Evolutionary conservation across 768 basidiomycete species (phyloP), one percentile per base, ranked within the genome.

Genomic region (Boletus edulis): DNA sequence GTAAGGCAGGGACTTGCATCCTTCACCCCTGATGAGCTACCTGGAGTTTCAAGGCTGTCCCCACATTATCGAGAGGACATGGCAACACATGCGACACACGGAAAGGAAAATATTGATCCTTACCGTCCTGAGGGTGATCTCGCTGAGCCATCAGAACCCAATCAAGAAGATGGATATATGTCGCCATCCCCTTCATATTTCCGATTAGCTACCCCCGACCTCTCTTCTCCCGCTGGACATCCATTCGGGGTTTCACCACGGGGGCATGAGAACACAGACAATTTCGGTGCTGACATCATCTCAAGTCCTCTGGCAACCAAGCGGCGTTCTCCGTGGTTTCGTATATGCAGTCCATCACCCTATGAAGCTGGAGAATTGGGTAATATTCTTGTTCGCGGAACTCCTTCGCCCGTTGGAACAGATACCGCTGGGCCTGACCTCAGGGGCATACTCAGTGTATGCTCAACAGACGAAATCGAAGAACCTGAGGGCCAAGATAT

Each of bases 101-200:
- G 69, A 57, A 69, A 73, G 46, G 78, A 74, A 18, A 75, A 74
- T 49, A 72, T 73, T 20, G 70, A 72, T 38, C 73, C 72, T 35
- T 72, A 72, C 40, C 62, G 62, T 20, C 67, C 73, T 53, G 76
- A 78, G 53, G 70, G 73, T 38, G 73, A 81, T 54, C 72, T 74
- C 9, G 71, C 75, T 31, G 67, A 76, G 24, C 63, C 56, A 44
- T 61, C 66, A 34, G 76, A 81, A 49, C 64, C 61, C 11, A 82
- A 89, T 63, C 90, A 90, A 71, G 91, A 92, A 65, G 89, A 89
- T 56, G 90, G 91, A 15, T 93, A 92, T 69, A 76, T 88, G 50
- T 90, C 90, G n/a, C 89, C 89, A 15, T 72, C 81, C 10, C 72
- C 80, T 45, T 82, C 82, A 22, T 74, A 77, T 59, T 63, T 67